phyloP scores from a whole-genome alignment of 1,284 basidiomycete species.

The Abortiporus biennis region DNA sequence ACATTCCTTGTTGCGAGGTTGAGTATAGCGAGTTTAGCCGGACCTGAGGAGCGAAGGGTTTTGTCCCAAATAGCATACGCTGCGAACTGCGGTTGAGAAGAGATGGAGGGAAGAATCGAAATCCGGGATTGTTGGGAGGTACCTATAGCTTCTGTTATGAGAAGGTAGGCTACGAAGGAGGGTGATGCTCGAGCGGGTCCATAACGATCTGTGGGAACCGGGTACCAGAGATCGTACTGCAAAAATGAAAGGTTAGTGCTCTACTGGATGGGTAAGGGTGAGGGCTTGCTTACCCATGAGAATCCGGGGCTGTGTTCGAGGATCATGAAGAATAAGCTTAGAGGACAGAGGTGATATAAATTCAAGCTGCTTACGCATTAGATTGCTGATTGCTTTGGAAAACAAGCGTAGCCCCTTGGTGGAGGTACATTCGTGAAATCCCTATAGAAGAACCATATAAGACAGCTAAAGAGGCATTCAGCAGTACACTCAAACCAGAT shows the following conservation, averaged over 20 bases:
- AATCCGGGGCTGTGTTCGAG: conserved; percentile 22
- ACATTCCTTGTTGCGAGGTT: conserved; percentile 25
- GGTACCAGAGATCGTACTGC: conserved; percentile 34
- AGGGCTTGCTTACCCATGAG: conserved; percentile 22
- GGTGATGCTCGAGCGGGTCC: conserved; percentile 27
- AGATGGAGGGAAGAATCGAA: conserved; percentile 17
- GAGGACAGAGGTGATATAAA: not conserved
- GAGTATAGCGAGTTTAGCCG: conserved; percentile 24
- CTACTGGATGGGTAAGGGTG: not conserved
- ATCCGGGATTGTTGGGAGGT: conserved; percentile 22
- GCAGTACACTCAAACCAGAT: not conserved
- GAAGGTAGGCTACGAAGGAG: conserved; percentile 29
- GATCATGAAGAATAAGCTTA: not conserved
- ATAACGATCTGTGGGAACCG: conserved; percentile 24
- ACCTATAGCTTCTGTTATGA: conserved; percentile 30
- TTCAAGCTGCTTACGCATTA: conserved; percentile 17
- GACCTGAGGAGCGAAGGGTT: conserved; percentile 14
- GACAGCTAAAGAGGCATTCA: conserved; percentile 18
- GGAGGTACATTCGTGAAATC: conserved; percentile 29
- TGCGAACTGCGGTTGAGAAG: conserved; percentile 20
- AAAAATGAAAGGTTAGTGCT: conserved; percentile 3
- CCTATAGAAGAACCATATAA: conserved; percentile 27
- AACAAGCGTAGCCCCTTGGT: conserved; percentile 30
- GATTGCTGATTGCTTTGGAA: conserved; percentile 28
- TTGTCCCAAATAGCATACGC: conserved; percentile 29